A percentile compares a stretch with the other conserved stretches of the same genome.
These are phyloP conservation scores for Chytriomyces sp. DNA, from an alignment of 192 early-diverging fungal genomes.

Conservation along the genomic window DNA sequence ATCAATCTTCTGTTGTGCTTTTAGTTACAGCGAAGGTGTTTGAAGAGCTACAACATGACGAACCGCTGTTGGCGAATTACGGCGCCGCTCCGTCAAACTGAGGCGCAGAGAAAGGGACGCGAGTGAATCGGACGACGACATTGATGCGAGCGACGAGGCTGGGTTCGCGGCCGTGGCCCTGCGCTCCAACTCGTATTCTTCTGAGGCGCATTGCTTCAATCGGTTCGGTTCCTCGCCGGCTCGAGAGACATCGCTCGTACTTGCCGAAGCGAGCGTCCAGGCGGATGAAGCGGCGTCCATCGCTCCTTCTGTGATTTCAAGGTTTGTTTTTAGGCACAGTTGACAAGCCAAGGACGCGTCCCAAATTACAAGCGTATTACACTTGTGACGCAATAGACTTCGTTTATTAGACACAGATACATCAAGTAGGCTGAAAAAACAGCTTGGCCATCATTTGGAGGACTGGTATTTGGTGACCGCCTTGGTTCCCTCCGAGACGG, in stretches of 20 bases:
- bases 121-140: neutral
- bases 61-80: no score
- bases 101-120: neutral
- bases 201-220: neutral
- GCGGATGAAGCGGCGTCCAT: neutral
- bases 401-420: no score
- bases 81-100: no score
- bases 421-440: no score
- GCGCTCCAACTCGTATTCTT: neutral
- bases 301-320: neutral
- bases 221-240: no score
- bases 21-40: neutral
- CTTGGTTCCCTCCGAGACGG: constrained; percentile 96
- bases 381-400: no score
- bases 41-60: no score
- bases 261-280: neutral
- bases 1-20: constrained; percentile 1
- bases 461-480: constrained; percentile 94
- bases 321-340: no score
- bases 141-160: neutral
- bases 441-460: constrained; percentile 57
- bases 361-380: no score
- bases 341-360: no score
- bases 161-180: no score
- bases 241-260: no score